Conservation (phyloP, 768 basidiomycete genomes). For the Serendipita vermifera region DNA sequence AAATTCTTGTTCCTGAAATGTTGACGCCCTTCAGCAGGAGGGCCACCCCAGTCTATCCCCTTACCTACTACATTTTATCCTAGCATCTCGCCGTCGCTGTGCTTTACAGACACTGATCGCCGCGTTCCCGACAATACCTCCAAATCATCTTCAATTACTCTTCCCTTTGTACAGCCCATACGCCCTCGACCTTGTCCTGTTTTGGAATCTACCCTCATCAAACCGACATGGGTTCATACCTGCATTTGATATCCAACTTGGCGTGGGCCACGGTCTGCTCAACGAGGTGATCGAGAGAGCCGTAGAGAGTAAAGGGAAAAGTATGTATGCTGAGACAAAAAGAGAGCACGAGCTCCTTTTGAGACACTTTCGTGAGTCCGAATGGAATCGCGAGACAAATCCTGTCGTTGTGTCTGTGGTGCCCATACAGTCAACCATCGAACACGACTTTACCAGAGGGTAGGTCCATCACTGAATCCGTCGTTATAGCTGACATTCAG, state of each 20-base stretch:
- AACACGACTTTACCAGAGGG: constrained; percentile 61
- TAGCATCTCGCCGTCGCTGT: constrained; percentile 24
- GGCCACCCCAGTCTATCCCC: constrained; percentile 1
- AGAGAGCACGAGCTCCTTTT: constrained; percentile 56
- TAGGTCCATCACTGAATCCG: constrained; percentile 27
- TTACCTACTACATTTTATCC: neutral
- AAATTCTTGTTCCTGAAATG: neutral
- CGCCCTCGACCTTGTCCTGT: constrained; percentile 57
- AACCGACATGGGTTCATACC: constrained; percentile 48
- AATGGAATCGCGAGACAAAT: constrained; percentile 72
- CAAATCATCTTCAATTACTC: constrained; percentile 36
- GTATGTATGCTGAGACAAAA: constrained; percentile 85
- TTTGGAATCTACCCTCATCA: constrained; percentile 58
- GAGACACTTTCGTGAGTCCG: constrained; percentile 49
- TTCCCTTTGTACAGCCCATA: constrained; percentile 74
- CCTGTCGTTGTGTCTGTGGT: constrained; percentile 46
- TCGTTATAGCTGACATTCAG: neutral
- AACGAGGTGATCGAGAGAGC: constrained; percentile 45
- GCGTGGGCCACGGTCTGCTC: constrained; percentile 56
- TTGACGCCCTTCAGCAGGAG: neutral
- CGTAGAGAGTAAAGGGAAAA: constrained; percentile 53
- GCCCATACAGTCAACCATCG: constrained; percentile 27
- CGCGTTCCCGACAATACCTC: constrained; percentile 39
- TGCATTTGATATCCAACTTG: constrained; percentile 46
- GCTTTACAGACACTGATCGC: constrained; percentile 25